Percentiles rank a stretch among this genome's conserved stretches.
These are phyloP conservation scores for Aureoboletus auriporus DNA, from an alignment of 768 basidiomycete species.

Conservation along the genomic window DNA sequence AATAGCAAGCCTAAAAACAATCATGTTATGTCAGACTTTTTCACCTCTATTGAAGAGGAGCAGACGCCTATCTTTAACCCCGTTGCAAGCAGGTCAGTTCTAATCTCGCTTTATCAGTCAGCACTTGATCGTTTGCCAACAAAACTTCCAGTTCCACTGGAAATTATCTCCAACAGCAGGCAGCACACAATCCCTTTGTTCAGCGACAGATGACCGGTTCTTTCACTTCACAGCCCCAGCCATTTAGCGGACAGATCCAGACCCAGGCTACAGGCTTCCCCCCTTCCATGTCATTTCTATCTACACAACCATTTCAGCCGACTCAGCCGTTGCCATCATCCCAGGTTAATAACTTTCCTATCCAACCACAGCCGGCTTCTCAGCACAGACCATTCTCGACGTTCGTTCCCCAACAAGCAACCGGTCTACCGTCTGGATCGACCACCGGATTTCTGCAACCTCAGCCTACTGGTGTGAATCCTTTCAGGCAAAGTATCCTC, in stretches of 20 bases:
- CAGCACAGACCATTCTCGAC: constrained; percentile 54
- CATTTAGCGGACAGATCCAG: constrained; percentile 41
- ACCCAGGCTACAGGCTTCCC: constrained; percentile 57
- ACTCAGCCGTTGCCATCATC: constrained; percentile 8
- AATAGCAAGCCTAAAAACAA: constrained; percentile 33
- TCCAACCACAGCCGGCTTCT: constrained; percentile 34
- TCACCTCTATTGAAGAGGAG: constrained; percentile 80
- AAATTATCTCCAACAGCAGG: constrained; percentile 54
- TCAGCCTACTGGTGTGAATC: constrained; percentile 63
- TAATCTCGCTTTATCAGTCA: not conserved
- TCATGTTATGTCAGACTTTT: constrained; percentile 76
- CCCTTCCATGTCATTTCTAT: constrained; percentile 41
- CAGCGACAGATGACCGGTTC: constrained; percentile 52
- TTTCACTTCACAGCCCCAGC: constrained; percentile 42
- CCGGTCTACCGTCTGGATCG: constrained; percentile 41
- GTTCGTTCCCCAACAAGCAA: constrained; percentile 54
- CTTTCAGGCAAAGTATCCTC: constrained; percentile 80
- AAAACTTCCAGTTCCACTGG: constrained; percentile 39
- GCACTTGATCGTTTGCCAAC: constrained; percentile 7
- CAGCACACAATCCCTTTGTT: constrained; percentile 73
- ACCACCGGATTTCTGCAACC: constrained; percentile 47
- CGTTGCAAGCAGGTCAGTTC: constrained; percentile 46
- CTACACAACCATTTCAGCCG: constrained; percentile 19
- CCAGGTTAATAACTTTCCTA: constrained; percentile 21
- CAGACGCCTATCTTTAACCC: constrained; percentile 72